These are phyloP conservation scores for Boletus coccyginus DNA, from an alignment of 768 basidiomycete species.

Conservation along the genomic window DNA sequence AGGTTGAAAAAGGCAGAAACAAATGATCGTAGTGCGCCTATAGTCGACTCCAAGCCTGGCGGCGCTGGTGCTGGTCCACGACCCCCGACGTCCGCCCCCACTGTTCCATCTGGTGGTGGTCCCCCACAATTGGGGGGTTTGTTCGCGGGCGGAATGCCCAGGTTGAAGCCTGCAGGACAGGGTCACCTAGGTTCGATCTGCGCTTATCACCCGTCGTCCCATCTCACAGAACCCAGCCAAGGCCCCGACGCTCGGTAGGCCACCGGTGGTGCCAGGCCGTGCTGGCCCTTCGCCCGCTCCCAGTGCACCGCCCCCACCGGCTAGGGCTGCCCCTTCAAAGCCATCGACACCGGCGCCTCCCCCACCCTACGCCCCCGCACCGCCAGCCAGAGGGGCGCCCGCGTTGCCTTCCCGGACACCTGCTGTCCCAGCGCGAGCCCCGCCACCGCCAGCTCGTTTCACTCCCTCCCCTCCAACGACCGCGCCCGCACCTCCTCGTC, in stretches of 20 bases:
- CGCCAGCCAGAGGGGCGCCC: constrained; percentile 35
- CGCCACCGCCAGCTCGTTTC: constrained; percentile 40
- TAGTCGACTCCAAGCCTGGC: constrained; percentile 47
- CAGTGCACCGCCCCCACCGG: constrained; percentile 29
- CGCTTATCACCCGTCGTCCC: constrained; percentile 2
- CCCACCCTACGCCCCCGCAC: constrained; percentile 29
- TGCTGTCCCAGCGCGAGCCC: constrained; percentile 42
- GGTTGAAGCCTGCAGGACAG: constrained; percentile 77
- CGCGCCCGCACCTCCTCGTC: constrained; percentile 24
- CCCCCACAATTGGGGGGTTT: constrained; percentile 82
- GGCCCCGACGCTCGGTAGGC: constrained; percentile 61
- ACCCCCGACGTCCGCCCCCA: constrained; percentile 18
- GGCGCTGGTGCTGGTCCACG: constrained; percentile 38
- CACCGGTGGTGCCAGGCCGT: constrained; percentile 61
- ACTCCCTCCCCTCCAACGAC: constrained; percentile 27
- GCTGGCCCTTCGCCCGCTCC: constrained; percentile 31
- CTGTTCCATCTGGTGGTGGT: constrained; percentile 35
- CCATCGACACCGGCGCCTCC: constrained; percentile 26
- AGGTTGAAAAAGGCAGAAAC: constrained; percentile 80
- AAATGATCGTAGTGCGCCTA: constrained; percentile 75
- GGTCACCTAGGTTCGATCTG: constrained; percentile 47
- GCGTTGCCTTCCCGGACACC: constrained; percentile 41
- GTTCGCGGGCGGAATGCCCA: constrained; percentile 92
- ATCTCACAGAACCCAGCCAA: constrained; percentile 43
- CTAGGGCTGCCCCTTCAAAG: constrained; percentile 29